Evolutionary conservation across 208 protist genomes (phyloP), one percentile per base, ranked within the genome.

Genomic region (Crithidia fasciculata): DNA sequence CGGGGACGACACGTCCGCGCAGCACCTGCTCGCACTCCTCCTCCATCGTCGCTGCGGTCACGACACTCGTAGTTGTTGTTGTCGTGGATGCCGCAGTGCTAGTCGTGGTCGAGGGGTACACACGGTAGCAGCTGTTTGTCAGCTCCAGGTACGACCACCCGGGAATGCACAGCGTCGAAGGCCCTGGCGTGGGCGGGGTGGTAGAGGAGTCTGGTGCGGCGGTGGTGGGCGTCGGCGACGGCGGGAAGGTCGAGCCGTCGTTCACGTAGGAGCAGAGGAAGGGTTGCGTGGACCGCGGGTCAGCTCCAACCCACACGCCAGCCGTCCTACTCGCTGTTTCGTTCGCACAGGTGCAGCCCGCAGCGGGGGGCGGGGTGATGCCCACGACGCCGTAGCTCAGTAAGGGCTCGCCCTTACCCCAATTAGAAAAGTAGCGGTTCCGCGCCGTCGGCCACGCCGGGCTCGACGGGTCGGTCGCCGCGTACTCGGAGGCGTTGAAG

Each of bases 201-300:
- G 59, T 40, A 37, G 56, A 72, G 12, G 70, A 55, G 28, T 36
- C 36, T 8, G 77, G 56, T 28, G 28, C 52, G 3, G 49, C 37
- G 6, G 76, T 82, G 28, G 76, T 84, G 10, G 80, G 76, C 16
- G 76, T 52, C 12, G 76, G 53, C n/a, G 36, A 16, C 8, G 67
- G 60, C 18, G 74, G 52, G 19, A 73, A 83, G 18, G 69, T 67
- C 18, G 79, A 82, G 53, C 88, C 88, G 74, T 93, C 88, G 72
- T 93, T 93, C 36, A 85, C 47, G 78, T 91, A 93, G 0, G 84
- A 75, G 74, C 89, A 91, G 5, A 94, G 62, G 63, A 88, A 94
- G 4, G 89, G 84, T 67, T 86, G 74, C 7, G 76, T 78, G 53
- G 71, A 40, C 45, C 84, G 80, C 44, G 82, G 89, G 72, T 86